These are phyloP conservation scores for Royoungia palumana DNA, from an alignment of 768 basidiomycete species.

Conservation along the genomic window DNA sequence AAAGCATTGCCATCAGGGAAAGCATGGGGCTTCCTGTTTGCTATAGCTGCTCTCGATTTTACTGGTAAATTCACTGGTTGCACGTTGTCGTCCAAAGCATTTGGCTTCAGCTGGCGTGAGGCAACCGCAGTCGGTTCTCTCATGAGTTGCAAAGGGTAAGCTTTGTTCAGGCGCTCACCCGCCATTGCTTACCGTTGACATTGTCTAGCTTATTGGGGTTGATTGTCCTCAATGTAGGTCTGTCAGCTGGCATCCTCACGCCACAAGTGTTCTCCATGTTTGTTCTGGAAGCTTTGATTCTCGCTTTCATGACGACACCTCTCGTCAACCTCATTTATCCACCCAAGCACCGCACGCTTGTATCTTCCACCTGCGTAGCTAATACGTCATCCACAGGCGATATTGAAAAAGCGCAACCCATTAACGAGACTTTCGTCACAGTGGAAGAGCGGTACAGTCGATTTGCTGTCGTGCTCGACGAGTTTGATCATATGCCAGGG, in stretches of 20 bases:
- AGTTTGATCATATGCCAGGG: conserved; percentile 81
- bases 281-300: conserved; percentile 74
- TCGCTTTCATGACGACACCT: conserved; percentile 87
- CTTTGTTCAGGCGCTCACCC: conserved; percentile 19
- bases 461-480: conserved; percentile 88
- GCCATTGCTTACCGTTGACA: conserved; percentile 1
- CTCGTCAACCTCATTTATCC: conserved; percentile 72
- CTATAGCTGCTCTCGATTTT: conserved; percentile 79
- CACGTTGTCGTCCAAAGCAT: conserved; percentile 57
- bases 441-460: conserved; percentile 43
- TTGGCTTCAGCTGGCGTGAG: conserved; percentile 82
- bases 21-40: conserved; percentile 86
- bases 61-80: conserved; percentile 88
- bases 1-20: conserved; percentile 40
- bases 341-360: conserved; percentile 50
- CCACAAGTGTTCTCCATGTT: conserved; percentile 90
- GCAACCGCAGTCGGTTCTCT: conserved; percentile 81
- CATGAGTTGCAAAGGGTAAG: conserved; percentile 94
- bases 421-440: conserved; percentile 5
- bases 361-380: conserved; percentile 18
- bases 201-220: conserved; percentile 74
- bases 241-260: conserved; percentile 73
- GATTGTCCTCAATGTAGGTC: conserved; percentile 95
- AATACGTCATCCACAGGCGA: conserved; percentile 13
- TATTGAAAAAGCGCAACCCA: conserved; percentile 28